phyloP scores from a whole-genome alignment of 75 land plant species.

The Adiantum capillusveneris region DNA sequence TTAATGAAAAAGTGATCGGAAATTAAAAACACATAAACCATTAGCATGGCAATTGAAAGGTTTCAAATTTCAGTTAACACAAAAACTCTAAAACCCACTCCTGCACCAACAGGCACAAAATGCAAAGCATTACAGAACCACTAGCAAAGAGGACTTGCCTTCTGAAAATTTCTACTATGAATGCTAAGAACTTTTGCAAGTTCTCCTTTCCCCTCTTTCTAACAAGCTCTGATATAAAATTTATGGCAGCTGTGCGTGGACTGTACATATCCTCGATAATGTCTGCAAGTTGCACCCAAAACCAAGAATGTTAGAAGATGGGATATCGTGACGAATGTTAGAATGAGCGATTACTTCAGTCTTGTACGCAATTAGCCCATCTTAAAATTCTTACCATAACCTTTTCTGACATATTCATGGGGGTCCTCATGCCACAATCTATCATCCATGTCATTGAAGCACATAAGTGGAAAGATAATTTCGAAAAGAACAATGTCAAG shows the following conservation, averaged over 20 bases:
- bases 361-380: too few species aligned
- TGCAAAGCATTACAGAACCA: too few species aligned
- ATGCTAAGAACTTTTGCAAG: constrained; percentile 75
- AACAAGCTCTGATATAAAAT: constrained; percentile 90
- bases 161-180: constrained; percentile 71
- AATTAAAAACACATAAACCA: too few species aligned
- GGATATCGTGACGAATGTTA: too few species aligned
- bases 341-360: too few species aligned
- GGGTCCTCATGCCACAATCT: constrained; percentile 96
- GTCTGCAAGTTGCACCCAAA: too few species aligned
- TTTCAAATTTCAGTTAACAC: too few species aligned
- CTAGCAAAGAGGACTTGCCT: constrained; percentile 46
- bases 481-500: constrained; percentile 90
- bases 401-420: constrained; percentile 96
- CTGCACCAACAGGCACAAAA: too few species aligned
- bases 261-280: constrained; percentile 97
- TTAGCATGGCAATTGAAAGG: too few species aligned
- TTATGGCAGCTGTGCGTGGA: constrained; percentile 93
- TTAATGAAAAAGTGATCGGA: too few species aligned
- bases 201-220: constrained; percentile 91
- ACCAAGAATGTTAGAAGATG: too few species aligned
- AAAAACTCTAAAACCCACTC: too few species aligned
- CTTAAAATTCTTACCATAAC: constrained; percentile 81
- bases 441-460: constrained; percentile 88
- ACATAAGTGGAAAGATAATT: constrained; percentile 95